A percentile compares a stretch with the other conserved stretches of the same genome.
phyloP scores from a whole-genome alignment of 495 filamentous ascomycete species.

The Beverwykella pulmonaria region DNA sequence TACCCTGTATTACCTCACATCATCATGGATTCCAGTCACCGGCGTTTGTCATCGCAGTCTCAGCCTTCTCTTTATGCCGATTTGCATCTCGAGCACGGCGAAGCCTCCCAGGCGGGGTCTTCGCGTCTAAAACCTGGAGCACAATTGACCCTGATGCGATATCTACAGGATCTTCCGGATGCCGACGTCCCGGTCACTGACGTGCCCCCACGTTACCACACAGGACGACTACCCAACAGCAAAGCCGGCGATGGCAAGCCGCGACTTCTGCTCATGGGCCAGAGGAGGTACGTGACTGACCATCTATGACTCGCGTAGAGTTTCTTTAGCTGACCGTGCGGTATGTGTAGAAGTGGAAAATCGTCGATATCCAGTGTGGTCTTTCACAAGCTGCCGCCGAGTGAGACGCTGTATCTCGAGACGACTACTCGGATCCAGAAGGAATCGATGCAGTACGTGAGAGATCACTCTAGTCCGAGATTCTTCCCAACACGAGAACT shows the following conservation, averaged over 20 bases:
- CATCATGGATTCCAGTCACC: slow-evolving; percentile 34
- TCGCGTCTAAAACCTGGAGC: slow-evolving; percentile 37
- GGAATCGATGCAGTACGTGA: slow-evolving; percentile 83
- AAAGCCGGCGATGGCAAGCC: slow-evolving; percentile 65
- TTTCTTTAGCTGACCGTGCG: slow-evolving; percentile 40
- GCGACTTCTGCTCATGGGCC: slow-evolving; percentile 89
- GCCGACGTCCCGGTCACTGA: slow-evolving; percentile 42
- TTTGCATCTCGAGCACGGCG: slow-evolving; percentile 18
- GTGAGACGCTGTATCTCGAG: slow-evolving; percentile 91
- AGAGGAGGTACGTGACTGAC: slow-evolving; percentile 69
- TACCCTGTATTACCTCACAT: slow-evolving; percentile 38
- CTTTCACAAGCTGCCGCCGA: slow-evolving; percentile 94
- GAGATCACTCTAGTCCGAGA: neutral
- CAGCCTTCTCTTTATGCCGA: slow-evolving; percentile 17
- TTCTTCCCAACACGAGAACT: neutral
- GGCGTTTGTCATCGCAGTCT: slow-evolving; percentile 26
- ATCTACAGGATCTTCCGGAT: slow-evolving; percentile 44
- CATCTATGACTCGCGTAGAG: neutral
- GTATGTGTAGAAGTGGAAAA: slow-evolving; percentile 77
- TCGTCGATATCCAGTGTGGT: slow-evolving; percentile 97
- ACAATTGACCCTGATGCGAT: slow-evolving; percentile 42
- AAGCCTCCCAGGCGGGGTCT: slow-evolving; percentile 28
- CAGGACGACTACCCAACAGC: slow-evolving; percentile 45
- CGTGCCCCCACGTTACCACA: slow-evolving; percentile 43
- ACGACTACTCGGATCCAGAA: slow-evolving; percentile 91